Conservation (phyloP, 768 basidiomycete genomes). For the Sarcodon sp. region DNA sequence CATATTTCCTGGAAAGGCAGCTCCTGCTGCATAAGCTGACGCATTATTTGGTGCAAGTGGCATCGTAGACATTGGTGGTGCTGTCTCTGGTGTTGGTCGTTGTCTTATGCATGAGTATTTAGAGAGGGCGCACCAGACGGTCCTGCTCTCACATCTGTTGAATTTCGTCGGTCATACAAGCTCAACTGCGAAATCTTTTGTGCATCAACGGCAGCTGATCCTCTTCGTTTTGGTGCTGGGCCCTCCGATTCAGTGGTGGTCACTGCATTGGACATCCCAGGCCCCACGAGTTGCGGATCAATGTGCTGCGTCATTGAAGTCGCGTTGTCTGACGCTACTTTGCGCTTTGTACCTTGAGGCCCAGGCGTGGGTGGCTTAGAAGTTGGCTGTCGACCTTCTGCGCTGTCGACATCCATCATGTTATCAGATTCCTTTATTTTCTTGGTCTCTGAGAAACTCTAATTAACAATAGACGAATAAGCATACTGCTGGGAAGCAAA, state of each 20-base stretch:
- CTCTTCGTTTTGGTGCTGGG: slow-evolving; percentile 71
- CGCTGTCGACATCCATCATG: slow-evolving; percentile 20
- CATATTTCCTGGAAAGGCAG: slow-evolving; percentile 51
- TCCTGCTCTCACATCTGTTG: slow-evolving; percentile 49
- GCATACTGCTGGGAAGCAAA: slow-evolving; percentile 64
- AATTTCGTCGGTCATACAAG: slow-evolving; percentile 68
- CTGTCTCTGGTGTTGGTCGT: slow-evolving; percentile 59
- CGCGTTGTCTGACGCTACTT: slow-evolving; percentile 65
- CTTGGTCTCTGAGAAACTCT: no score
- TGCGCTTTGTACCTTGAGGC: slow-evolving; percentile 64
- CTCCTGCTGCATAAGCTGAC: slow-evolving; percentile 5
- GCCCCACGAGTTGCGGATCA: slow-evolving; percentile 55
- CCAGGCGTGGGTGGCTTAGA: slow-evolving; percentile 8
- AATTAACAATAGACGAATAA: no score
- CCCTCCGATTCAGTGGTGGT: slow-evolving; percentile 39
- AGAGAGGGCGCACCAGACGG: neutral
- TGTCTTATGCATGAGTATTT: slow-evolving; percentile 38
- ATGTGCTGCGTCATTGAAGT: slow-evolving; percentile 47
- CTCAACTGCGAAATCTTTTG: slow-evolving; percentile 63
- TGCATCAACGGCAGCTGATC: slow-evolving; percentile 65
- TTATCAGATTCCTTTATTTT: no score
- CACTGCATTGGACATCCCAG: slow-evolving; percentile 51
- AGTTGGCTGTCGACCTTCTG: slow-evolving; percentile 27
- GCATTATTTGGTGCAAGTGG: no score
- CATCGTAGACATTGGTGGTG: slow-evolving; percentile 54